These are phyloP conservation scores for Athelia psychrophila DNA, from an alignment of 1,284 basidiomycete species.

Conservation along the genomic window DNA sequence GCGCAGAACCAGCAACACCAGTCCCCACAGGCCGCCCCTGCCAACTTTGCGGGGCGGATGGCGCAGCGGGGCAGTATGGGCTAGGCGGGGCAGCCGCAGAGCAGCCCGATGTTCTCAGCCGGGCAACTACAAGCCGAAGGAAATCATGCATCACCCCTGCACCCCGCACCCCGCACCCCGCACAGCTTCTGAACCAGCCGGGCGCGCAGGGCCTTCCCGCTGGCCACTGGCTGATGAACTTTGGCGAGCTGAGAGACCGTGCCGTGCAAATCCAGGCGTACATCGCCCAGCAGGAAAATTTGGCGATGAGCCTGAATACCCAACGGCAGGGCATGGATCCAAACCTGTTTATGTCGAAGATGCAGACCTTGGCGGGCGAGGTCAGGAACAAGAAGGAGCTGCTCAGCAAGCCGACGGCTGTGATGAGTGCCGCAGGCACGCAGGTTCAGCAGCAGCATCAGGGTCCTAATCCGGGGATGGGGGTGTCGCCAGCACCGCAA, in stretches of 20 bases:
- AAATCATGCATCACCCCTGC: conserved; percentile 46
- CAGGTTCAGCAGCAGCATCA: background rate
- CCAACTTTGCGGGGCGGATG: conserved; percentile 35
- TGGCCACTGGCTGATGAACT: conserved; percentile 7
- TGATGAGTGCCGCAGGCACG: conserved; percentile 14
- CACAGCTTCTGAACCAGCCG: conserved; percentile 13
- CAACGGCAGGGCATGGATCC: conserved; percentile 27
- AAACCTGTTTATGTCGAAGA: conserved; percentile 23
- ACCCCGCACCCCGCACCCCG: conserved; percentile 26
- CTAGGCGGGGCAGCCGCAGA: conserved; percentile 23
- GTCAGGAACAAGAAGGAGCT: conserved; percentile 33
- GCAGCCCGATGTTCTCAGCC: conserved; percentile 41
- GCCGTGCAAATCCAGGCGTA: conserved; percentile 15
- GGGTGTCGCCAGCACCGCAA: conserved; percentile 9
- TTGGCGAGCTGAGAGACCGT: conserved; percentile 18
- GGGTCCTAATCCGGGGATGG: conserved; percentile 17
- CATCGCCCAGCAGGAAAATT: conserved; percentile 14
- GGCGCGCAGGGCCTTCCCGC: background rate
- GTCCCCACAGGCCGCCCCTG: conserved; percentile 28
- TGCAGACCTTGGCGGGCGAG: conserved; percentile 27
- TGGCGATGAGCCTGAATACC: conserved; percentile 17
- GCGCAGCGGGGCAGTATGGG: conserved; percentile 25
- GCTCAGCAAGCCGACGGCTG: conserved; percentile 27
- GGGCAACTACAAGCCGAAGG: conserved; percentile 38
- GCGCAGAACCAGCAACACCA: conserved; percentile 46